Conservation (phyloP, 2,329 filamentous ascomycete species). For the Allantophomopsis lycopodina region DNA sequence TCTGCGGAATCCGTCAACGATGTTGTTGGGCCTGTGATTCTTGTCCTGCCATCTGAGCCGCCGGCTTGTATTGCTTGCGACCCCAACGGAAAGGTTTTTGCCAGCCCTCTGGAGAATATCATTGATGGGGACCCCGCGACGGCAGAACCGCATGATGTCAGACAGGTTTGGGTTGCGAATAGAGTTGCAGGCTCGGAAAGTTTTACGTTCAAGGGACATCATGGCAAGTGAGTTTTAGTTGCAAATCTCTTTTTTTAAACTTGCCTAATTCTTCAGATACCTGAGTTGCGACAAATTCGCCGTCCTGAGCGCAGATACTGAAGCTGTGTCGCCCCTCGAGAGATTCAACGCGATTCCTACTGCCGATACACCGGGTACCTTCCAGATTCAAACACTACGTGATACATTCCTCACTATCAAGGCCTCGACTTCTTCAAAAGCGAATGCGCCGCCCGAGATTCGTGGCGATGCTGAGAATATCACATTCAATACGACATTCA, state of each 20-base stretch:
- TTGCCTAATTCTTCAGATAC: conserved; percentile 38
- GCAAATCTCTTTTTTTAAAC: not conserved
- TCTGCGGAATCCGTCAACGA: conserved; percentile 64
- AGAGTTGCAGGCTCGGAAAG: conserved; percentile 68
- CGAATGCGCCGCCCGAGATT: conserved; percentile 43
- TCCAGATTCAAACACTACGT: conserved; percentile 60
- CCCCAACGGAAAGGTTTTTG: conserved; percentile 74
- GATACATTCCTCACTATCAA: conserved; percentile 57
- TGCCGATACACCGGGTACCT: conserved; percentile 53
- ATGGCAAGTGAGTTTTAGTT: conserved; percentile 51
- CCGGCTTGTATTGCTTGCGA: conserved; percentile 74
- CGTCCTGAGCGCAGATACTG: conserved; percentile 58
- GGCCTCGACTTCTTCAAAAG: conserved; percentile 31
- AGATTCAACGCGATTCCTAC: conserved; percentile 57
- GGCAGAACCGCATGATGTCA: conserved; percentile 88
- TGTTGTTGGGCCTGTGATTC: conserved; percentile 66
- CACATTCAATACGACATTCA: conserved; percentile 56
- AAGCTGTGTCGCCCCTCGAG: conserved; percentile 76
- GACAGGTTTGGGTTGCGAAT: conserved; percentile 90
- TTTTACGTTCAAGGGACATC: conserved; percentile 78
- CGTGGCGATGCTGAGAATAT: conserved; percentile 61
- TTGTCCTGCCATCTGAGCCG: conserved; percentile 66
- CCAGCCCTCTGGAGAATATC: conserved; percentile 72
- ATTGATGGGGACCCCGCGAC: conserved; percentile 70
- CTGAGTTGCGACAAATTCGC: conserved; percentile 78